A percentile compares a stretch with the other conserved stretches of the same genome.
phyloP scores from a whole-genome alignment of 768 basidiomycete species.

The Porpolomopsis calyptriformis region DNA sequence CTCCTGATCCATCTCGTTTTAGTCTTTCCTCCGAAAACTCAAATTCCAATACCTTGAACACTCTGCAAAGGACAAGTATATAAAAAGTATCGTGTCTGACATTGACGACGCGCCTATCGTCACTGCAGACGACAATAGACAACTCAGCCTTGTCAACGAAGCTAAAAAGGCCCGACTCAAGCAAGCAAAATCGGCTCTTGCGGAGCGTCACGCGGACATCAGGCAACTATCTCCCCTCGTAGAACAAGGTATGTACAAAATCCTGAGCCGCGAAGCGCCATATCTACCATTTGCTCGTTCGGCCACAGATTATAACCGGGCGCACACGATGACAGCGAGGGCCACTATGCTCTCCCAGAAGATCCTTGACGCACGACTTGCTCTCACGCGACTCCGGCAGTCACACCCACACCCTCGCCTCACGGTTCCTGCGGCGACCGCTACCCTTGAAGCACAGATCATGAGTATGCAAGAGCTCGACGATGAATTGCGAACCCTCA shows the following conservation, averaged over 20 bases:
- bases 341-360: conserved; percentile 56
- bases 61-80: conserved; percentile 82
- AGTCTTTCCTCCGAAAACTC: conserved; percentile 69
- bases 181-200: conserved; percentile 49
- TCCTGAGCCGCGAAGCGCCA: neutral
- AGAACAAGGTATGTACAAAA: conserved; percentile 42
- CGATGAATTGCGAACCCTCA: conserved; percentile 48
- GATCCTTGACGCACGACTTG: conserved; percentile 75
- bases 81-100: conserved; percentile 78
- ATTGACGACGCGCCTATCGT: conserved; percentile 74
- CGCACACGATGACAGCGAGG: conserved; percentile 40
- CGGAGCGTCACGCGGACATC: conserved; percentile 53
- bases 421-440: conserved; percentile 64
- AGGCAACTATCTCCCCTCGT: conserved; percentile 54
- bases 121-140: conserved; percentile 70
- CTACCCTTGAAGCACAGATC: conserved; percentile 67
- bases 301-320: conserved; percentile 46
- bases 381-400: conserved; percentile 70
- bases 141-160: conserved; percentile 46
- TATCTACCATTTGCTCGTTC: too few species aligned
- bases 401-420: conserved; percentile 71
- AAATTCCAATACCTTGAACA: conserved; percentile 88
- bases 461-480: conserved; percentile 67
- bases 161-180: conserved; percentile 64
- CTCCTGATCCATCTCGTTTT: neutral